phyloP scores from a whole-genome alignment of 1,139 yeast species.

The Kurtzmaniella quercitrusa region DNA sequence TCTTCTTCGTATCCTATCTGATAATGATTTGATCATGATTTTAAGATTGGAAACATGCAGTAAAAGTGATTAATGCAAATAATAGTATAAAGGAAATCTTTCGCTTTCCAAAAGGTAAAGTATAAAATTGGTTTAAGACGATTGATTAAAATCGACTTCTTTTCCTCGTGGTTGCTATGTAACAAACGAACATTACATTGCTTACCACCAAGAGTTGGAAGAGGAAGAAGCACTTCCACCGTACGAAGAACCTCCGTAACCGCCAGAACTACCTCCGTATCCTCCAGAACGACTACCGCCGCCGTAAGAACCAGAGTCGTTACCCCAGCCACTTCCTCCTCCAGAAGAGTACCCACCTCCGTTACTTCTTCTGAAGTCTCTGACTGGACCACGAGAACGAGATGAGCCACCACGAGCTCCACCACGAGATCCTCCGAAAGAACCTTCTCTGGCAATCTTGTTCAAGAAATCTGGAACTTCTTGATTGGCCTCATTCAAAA shows the following conservation, averaged over 20 bases:
- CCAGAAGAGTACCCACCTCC: constrained; percentile 27
- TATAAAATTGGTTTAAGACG: constrained; percentile 1
- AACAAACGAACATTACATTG: constrained; percentile 8
- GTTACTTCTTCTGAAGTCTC: constrained; percentile 56
- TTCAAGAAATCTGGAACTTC: constrained; percentile 89
- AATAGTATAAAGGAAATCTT: constrained; percentile 13
- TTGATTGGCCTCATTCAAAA: constrained; percentile 94
- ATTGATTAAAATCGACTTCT: no score
- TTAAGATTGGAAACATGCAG: constrained; percentile 9
- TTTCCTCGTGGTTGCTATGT: constrained; percentile 3
- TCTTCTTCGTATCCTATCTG: constrained; percentile 7
- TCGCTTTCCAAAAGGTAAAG: constrained; percentile 3
- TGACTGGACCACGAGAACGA: constrained; percentile 46
- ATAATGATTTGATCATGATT: no score
- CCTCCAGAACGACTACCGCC: constrained; percentile 23
- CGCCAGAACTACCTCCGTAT: constrained; percentile 11
- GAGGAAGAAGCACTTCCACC: constrained; percentile 32
- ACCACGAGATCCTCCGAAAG: constrained; percentile 49
- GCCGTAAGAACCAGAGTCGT: constrained; percentile 16
- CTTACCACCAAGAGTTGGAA: constrained; percentile 41
- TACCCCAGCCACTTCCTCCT: constrained; percentile 25
- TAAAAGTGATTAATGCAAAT: constrained; percentile 22
- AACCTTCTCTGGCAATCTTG: constrained; percentile 74
- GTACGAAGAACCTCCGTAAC: constrained; percentile 17
- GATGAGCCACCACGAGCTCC: constrained; percentile 48